Evolutionary conservation across 345 rosid genomes (phyloP), one percentile per base, ranked within the genome.

Genomic region (Lepidium sativum): DNA sequence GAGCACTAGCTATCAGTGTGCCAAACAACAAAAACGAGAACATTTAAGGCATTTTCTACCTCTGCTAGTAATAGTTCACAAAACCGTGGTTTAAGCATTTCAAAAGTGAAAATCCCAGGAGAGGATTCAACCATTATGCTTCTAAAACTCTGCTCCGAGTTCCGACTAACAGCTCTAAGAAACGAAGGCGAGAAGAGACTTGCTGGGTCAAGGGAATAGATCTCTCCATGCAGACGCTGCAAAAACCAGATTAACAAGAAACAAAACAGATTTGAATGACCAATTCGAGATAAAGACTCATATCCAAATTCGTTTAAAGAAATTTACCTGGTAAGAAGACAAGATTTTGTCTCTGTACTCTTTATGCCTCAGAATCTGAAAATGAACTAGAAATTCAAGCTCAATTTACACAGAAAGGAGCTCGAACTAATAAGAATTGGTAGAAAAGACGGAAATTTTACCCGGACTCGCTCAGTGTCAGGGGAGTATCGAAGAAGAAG

Each of bases 221-320:
- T 67, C 75, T 91, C 92, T 68, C 63, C 82, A 66, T 85, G 77
- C 76, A 80, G 63, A 47, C 95, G 97, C 97, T 94, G 89, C 76
- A 73, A 42, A 40, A 27, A 34, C 6, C 43, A 65, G 51, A 63
- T 12, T n/a, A 48, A 43, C 49, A 53, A 61, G 1, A 48, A 59
- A 16, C 47, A 12, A 48, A 8, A 35, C 17, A 51, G 51, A 35
- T 51, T 72, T 29, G 50, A 41, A 40, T 14, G 8, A 39, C 16
- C 67, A 65, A 58, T 41, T 20, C 48, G 25, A 40, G 45, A 55
- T 20, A 10, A 29, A 32, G 27, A 51, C 9, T 3, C 14, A 4
- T 16, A 4, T 8, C 56, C 63, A 39, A 41, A 16, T 49, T 39
- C 53, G 20, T 27, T 34, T 10, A 20, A 35, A 9, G 6, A 34